Evolutionary conservation across 768 basidiomycete genomes (phyloP), one percentile per base, ranked within the genome.

Genomic region (Dacryopinax spathularia): DNA sequence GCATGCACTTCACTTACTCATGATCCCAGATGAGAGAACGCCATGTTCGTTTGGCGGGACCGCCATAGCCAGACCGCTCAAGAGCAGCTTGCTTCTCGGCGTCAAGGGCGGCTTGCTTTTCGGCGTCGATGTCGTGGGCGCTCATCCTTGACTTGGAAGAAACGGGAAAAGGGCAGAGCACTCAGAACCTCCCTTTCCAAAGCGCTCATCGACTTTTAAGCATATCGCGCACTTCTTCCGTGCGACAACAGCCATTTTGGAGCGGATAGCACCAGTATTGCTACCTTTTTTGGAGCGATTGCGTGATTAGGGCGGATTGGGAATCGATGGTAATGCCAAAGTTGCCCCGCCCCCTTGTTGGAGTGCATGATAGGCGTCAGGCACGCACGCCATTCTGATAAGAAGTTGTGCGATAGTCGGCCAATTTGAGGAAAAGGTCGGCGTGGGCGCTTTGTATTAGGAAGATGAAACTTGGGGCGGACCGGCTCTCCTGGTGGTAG

Each of bases 331-430:
- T 10, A 29, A 22, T 56, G 15, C 31, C 22, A 56, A 22, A 5
- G 39, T 15, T 5, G 39, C 39, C 5, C 39, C 48, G n/a, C n/a
- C n/a, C n/a, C 25, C 10, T 27, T 27, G 10, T 2, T 22, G 25
- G 18, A 56, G 48, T 31, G 18, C 12, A n/a, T 9, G 48, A 13
- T 56, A 20, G 2, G 5, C 48, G 13, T 27, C 48, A 56, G 48
- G 48, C 48, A 56, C n/a, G n/a, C n/a, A n/a, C 48, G 48, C 25
- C 48, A 56, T 56, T 20, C 48, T 29, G 48, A 56, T 56, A 56
- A 56, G 48, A 56, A 56, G 48, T 56, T 56, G 48, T 56, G 48
- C 48, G 48, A 56, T 56, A 56, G 25, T 56, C 48, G 48, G 48
- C 48, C 13, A 56, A 27, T 56, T 56, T 56, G 48, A 56, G 48